Conservation (phyloP, 73 alveolate genomes). For the Effrenium voratum region DNA sequence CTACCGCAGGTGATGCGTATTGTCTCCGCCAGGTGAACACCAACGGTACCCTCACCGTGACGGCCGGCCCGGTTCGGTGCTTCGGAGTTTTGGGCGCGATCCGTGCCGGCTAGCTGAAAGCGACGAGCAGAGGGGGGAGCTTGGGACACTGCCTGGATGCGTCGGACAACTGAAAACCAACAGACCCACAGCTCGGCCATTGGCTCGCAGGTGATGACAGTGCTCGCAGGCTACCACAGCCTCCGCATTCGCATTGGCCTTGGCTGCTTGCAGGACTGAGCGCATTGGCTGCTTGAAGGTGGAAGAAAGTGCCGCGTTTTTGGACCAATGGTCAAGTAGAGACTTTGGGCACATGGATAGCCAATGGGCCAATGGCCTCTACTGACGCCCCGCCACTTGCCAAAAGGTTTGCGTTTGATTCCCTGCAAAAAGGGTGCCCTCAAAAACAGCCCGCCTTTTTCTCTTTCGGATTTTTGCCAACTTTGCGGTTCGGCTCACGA, state of each 20-base stretch:
- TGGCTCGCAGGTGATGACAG: conserved; percentile 15
- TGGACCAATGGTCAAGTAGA: no score
- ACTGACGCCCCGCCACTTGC: no score
- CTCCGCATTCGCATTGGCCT: conserved; percentile 43
- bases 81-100: not conserved
- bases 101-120: not conserved
- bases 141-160: not conserved
- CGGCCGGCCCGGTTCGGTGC: not conserved
- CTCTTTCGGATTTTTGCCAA: not conserved
- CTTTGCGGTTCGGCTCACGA: not conserved
- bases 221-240: conserved; percentile 60
- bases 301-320: not conserved
- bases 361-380: no score
- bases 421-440: no score
- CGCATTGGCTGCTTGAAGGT: not conserved
- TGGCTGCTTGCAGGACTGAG: conserved; percentile 41
- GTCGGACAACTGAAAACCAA: no score
- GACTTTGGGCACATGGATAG: no score
- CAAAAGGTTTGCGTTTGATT: no score
- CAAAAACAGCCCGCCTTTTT: not conserved
- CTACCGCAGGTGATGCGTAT: no score
- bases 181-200: no score
- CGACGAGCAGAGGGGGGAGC: not conserved
- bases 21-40: no score
- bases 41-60: conserved; percentile 82